A percentile compares a stretch with the other conserved stretches of the same genome.
phyloP scores from a whole-genome alignment of 441 rosid species.

The Aquilaria agallochum region DNA sequence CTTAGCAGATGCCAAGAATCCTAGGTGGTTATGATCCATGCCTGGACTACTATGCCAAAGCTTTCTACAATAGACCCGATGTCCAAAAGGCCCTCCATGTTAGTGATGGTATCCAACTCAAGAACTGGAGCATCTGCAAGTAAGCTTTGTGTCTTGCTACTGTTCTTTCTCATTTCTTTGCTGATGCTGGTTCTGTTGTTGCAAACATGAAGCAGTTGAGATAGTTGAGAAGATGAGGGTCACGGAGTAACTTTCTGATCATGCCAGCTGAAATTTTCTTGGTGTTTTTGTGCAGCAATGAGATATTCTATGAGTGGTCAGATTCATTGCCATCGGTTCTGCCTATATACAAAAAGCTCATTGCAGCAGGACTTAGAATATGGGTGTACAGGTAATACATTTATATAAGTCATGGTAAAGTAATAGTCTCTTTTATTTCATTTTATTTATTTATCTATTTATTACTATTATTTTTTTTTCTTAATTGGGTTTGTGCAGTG shows the following conservation, averaged over 20 bases:
- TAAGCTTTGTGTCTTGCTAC: constrained; percentile 18
- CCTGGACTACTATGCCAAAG: constrained; percentile 57
- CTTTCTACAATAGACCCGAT: constrained; percentile 70
- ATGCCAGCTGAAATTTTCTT: background rate
- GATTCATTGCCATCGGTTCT: constrained; percentile 50
- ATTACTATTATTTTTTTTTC: too few species aligned
- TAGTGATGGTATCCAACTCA: constrained; percentile 43
- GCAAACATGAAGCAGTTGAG: too few species aligned
- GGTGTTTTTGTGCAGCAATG: constrained; percentile 26
- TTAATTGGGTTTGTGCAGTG: constrained; percentile 37
- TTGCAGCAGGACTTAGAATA: constrained; percentile 55
- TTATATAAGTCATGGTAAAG: background rate
- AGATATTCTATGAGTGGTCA: constrained; percentile 41
- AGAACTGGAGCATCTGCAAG: constrained; percentile 93
- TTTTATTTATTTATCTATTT: background rate
- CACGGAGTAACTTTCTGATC: background rate
- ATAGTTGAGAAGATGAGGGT: background rate
- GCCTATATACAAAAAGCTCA: constrained; percentile 72
- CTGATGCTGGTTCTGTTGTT: too few species aligned
- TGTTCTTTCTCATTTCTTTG: background rate
- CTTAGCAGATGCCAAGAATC: constrained; percentile 59
- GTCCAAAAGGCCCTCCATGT: constrained; percentile 88
- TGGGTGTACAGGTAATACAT: constrained; percentile 80
- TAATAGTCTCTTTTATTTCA: background rate
- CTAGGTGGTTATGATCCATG: constrained; percentile 87